phyloP scores from a whole-genome alignment of 352 stramenopile genomes.

The Peronospora farinosa region DNA sequence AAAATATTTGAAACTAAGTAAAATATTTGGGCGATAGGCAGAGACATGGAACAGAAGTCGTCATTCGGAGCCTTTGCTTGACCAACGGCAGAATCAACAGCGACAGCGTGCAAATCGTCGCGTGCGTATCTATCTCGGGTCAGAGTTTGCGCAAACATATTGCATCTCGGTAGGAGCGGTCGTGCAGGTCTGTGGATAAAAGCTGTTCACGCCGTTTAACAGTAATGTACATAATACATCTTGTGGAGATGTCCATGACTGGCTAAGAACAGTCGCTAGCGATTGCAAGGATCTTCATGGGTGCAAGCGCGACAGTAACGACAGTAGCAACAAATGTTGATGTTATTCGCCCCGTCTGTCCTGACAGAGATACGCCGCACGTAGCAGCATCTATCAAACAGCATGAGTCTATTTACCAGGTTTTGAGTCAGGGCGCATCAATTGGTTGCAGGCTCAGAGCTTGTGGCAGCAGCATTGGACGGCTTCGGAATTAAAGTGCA shows the following conservation, averaged over 20 bases:
- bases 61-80: conserved; percentile 12
- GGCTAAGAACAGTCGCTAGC: conserved; percentile 11
- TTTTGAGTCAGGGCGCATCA: no score
- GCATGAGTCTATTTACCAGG: not conserved
- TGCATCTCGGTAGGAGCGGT: not conserved
- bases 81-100: conserved; percentile 7
- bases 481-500: no score
- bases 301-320: not conserved
- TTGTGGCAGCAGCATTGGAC: no score
- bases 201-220: conserved; percentile 3
- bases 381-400: conserved; percentile 4
- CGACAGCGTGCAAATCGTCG: conserved; percentile 16
- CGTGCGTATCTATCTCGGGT: conserved; percentile 11
- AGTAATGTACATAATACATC: not conserved
- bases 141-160: not conserved
- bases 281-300: not conserved
- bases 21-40: no score
- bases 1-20: no score
- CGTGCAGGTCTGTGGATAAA: not conserved
- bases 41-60: conserved; percentile 17
- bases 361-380: no score
- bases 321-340: no score
- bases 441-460: no score
- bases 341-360: no score
- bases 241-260: conserved; percentile 1